Evolutionary conservation across 179 eudicot genomes (phyloP).

Genomic region (Corrigiola litoralis): DNA sequence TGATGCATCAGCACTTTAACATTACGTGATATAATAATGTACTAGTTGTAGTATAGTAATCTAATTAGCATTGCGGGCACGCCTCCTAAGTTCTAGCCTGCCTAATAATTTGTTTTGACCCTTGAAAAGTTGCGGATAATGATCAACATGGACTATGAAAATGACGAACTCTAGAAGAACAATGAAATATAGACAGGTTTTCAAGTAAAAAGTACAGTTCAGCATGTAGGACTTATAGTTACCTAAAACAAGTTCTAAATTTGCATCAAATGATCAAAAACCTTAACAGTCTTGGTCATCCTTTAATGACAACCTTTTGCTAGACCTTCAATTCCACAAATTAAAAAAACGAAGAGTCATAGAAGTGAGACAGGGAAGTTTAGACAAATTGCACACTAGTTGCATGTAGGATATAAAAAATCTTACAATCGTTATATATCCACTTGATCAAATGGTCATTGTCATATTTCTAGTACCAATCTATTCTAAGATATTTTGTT

Average conservation of each 20-base stretch:
- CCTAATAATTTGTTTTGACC: background rate
- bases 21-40: background rate
- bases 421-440: background rate
- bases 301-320: too few species aligned
- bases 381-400: too few species aligned
- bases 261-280: too few species aligned
- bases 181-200: background rate
- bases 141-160: background rate
- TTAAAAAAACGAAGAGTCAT: too few species aligned
- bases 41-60: background rate
- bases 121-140: background rate
- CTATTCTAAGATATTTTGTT: too few species aligned
- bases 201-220: too few species aligned
- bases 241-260: too few species aligned
- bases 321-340: too few species aligned
- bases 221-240: too few species aligned
- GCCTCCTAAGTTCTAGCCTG: background rate
- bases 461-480: background rate
- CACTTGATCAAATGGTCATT: background rate
- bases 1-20: constrained; percentile 6
- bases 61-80: background rate
- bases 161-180: background rate
- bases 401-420: background rate
- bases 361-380: too few species aligned
- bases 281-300: too few species aligned